Base-by-base conservation (phyloP, 75 land plant genomes). In the Azolla pinnata region DNA sequence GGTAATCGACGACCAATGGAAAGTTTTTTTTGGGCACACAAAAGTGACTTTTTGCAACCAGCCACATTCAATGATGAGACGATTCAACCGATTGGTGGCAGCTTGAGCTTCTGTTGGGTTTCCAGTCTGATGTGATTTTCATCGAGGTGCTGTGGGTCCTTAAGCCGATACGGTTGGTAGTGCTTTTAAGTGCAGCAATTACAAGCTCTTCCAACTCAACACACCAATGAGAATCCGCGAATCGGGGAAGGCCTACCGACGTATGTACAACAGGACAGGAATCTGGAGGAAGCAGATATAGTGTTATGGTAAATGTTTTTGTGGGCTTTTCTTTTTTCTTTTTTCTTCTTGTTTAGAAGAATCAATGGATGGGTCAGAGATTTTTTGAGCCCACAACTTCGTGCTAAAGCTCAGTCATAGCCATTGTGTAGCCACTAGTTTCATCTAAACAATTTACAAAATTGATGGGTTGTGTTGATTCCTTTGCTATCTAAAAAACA, bases 161-260 rank as follows among this genome's bases (percentile, higher is more conserved):
- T n/a, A n/a, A n/a, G n/a, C n/a, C n/a, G n/a, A n/a, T n/a, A n/a
- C n/a, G n/a, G n/a, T n/a, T n/a, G n/a, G n/a, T n/a, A n/a, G n/a
- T n/a, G n/a, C n/a, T n/a, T n/a, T n/a, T n/a, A n/a, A n/a, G n/a
- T n/a, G n/a, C n/a, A n/a, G n/a, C n/a, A n/a, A n/a, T n/a, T n/a
- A n/a, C n/a, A n/a, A n/a, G n/a, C n/a, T n/a, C n/a, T n/a, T n/a
- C n/a, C n/a, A n/a, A n/a, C n/a, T n/a, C n/a, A n/a, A n/a, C n/a
- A n/a, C n/a, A n/a, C 98, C 1, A 93, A 93, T 65, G 96, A 93
- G 64, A 93, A 93, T 64, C 98, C 98, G 28, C 89, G 96, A 33
- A 73, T 79, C 54, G 81, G 84, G 44, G 98, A 93, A 47, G 98
- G 98, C 45, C 68, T 93, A 16, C 71, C 87, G 10, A 85, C 96